Evolutionary conservation across 805 yeast genomes (phyloP).

Genomic region (Candida tallmaniae): DNA sequence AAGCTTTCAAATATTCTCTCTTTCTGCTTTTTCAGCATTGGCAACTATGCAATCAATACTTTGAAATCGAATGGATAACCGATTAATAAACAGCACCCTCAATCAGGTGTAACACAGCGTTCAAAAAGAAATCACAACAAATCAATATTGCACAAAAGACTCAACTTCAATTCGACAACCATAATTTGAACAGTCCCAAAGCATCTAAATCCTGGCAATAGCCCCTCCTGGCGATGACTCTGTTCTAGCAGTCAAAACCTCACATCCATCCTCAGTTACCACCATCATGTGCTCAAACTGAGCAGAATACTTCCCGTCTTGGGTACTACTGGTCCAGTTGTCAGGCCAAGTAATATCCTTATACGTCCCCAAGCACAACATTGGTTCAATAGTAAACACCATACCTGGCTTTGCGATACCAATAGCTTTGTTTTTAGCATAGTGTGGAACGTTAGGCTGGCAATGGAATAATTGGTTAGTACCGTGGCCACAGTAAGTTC

Average conservation of each 20-base stretch:
- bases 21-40: no score
- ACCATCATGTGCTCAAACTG: conserved; percentile 93
- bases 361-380: conserved; percentile 83
- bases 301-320: conserved; percentile 86
- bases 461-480: conserved; percentile 83
- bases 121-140: no score
- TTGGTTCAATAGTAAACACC: conserved; percentile 96
- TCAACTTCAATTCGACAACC: no score
- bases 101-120: no score
- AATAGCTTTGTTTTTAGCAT: conserved; percentile 86
- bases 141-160: no score
- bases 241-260: conserved; percentile 78
- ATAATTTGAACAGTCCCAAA: no score
- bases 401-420: conserved; percentile 95
- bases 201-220: conserved; percentile 43
- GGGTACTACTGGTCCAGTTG: conserved; percentile 91
- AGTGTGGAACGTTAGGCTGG: conserved; percentile 91
- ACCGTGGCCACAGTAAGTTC: conserved; percentile 94
- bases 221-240: conserved; percentile 90
- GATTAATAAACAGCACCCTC: no score
- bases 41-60: no score
- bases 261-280: conserved; percentile 91
- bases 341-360: conserved; percentile 93
- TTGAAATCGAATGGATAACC: no score
- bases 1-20: no score